These are phyloP conservation scores for Casuarina glauca DNA, from an alignment of 306 rosid genomes.

Conservation along the genomic window DNA sequence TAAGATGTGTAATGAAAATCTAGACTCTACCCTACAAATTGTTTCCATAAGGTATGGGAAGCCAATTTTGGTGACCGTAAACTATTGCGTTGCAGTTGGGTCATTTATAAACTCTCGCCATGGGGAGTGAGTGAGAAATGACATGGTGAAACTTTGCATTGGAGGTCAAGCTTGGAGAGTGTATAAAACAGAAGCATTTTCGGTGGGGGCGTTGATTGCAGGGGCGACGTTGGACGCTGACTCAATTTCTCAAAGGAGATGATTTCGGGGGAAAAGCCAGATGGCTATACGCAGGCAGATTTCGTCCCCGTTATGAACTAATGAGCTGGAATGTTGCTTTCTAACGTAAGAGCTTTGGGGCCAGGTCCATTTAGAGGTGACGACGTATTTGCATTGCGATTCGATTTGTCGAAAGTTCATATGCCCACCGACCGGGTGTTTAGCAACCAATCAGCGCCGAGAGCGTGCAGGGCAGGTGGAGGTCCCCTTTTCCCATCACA, in stretches of 20 bases:
- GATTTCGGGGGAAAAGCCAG: not conserved
- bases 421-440: not conserved
- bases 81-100: not conserved
- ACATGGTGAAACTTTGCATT: not conserved
- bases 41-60: not conserved
- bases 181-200: not conserved
- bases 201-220: not conserved
- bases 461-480: not conserved
- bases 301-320: not conserved
- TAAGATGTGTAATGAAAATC: not conserved
- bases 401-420: not conserved
- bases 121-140: not conserved
- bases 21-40: not conserved
- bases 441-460: not conserved
- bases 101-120: not conserved
- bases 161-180: not conserved
- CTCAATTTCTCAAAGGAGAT: not conserved
- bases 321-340: not conserved
- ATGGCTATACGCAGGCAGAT: not conserved
- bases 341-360: not conserved
- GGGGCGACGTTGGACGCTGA: not conserved
- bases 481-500: not conserved
- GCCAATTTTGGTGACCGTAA: not conserved
- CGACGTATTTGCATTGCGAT: not conserved
- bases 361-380: not conserved